These are phyloP conservation scores for Biscogniauxia sp. DNA, from an alignment of 2,329 filamentous ascomycete genomes.

Conservation along the genomic window DNA sequence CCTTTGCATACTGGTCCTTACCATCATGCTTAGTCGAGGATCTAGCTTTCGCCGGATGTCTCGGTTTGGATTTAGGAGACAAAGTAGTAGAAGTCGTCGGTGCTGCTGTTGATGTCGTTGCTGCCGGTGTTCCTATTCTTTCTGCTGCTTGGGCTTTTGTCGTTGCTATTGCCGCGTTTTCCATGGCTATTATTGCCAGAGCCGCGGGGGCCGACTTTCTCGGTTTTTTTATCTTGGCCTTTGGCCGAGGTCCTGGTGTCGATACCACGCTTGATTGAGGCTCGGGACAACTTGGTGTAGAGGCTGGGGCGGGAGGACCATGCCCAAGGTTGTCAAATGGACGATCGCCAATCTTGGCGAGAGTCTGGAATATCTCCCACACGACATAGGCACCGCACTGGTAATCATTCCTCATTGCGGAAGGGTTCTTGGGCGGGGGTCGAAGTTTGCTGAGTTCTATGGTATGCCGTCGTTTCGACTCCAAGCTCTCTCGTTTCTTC, in stretches of 20 bases:
- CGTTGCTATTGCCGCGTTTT: slow-evolving; percentile 5
- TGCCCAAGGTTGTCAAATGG: slow-evolving; percentile 33
- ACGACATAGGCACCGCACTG: slow-evolving; percentile 32
- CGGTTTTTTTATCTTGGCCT: slow-evolving; percentile 30
- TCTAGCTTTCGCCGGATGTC: slow-evolving; percentile 10
- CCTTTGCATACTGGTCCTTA: slow-evolving; percentile 25
- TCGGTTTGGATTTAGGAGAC: slow-evolving; percentile 1
- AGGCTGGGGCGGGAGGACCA: slow-evolving; percentile 35
- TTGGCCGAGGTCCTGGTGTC: neutral
- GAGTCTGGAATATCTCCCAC: slow-evolving; percentile 32
- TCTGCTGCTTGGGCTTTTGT: neutral
- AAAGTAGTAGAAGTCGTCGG: neutral
- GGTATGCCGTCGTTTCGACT: slow-evolving; percentile 20
- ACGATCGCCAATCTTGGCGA: slow-evolving; percentile 31
- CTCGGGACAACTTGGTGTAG: slow-evolving; percentile 20
- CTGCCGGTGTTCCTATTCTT: too few species aligned
- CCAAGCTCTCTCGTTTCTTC: slow-evolving; percentile 21
- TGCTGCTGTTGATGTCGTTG: too few species aligned
- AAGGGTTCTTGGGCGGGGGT: slow-evolving; percentile 30
- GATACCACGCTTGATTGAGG: neutral
- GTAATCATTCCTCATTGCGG: slow-evolving; percentile 33
- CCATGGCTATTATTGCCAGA: slow-evolving; percentile 14
- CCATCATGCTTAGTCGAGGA: slow-evolving; percentile 13
- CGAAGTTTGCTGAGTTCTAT: slow-evolving; percentile 21
- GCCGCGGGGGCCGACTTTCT: slow-evolving; percentile 42